Percentiles rank a stretch among this genome's conserved stretches.
Conservation (phyloP, 345 rosid species). For the Clarkia xantiana region DNA sequence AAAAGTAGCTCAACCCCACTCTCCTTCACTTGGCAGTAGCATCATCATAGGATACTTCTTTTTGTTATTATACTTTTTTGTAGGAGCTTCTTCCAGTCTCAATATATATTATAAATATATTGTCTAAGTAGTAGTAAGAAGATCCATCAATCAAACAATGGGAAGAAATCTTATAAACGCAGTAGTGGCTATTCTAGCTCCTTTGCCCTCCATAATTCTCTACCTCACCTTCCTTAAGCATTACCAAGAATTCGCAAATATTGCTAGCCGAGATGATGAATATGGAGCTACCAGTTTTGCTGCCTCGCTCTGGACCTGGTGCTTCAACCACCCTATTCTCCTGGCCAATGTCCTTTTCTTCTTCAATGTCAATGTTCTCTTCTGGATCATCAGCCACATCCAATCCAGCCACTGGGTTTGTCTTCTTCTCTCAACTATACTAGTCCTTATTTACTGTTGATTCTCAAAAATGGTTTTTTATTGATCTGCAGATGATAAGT, state of each 20-base stretch:
- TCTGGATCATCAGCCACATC: slow-evolving; percentile 69
- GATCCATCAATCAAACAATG: background rate
- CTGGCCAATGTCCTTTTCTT: slow-evolving; percentile 71
- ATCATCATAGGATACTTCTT: no score
- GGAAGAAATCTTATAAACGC: slow-evolving; percentile 37
- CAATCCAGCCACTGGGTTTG: slow-evolving; percentile 82
- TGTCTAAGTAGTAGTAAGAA: background rate
- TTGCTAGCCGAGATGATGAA: background rate
- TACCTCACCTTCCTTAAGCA: slow-evolving; percentile 44
- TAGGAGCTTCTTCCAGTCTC: background rate
- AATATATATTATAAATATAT: background rate
- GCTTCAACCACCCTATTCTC: slow-evolving; percentile 63
- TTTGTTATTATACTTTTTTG: no score
- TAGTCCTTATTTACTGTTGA: no score
- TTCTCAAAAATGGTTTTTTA: background rate
- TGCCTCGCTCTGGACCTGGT: slow-evolving; percentile 47
- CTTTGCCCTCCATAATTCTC: slow-evolving; percentile 65
- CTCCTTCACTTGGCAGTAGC: background rate
- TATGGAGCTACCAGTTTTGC: slow-evolving; percentile 8
- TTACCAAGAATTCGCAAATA: slow-evolving; percentile 8
- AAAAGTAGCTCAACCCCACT: no score
- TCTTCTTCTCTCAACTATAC: background rate
- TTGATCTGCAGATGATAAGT: slow-evolving; percentile 61
- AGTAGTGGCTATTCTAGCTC: slow-evolving; percentile 46
- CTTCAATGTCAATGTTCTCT: slow-evolving; percentile 80